Evolutionary conservation across 192 early-diverging fungal genomes (phyloP), one percentile per base, ranked within the genome.

Genomic region (Helicostylum pulchrum): DNA sequence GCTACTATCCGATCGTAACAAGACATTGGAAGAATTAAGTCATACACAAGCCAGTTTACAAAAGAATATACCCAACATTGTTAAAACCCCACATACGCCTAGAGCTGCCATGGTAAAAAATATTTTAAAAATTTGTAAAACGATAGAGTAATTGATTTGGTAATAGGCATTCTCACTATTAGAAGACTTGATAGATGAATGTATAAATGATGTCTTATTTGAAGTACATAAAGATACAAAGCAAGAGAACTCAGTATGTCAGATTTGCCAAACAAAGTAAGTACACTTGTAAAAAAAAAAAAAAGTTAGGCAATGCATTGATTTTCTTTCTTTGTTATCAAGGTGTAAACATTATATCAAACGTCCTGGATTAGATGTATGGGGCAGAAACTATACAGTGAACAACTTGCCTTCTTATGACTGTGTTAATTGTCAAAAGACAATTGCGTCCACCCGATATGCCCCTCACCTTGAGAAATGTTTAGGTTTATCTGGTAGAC

Each of bases 391-490:
- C 49, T 84, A 72, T 14, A 80, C 77, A 30, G 65, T 69, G 9
- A 74, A 74, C 30, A 83, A 78, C 31, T 56, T 75, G n/a, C 87
- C 88, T 30, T 80, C 81, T 46, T 91, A 86, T 61, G 85, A 93
- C 47, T 96, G 94, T 68, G 83, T 87, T 31, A 88, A 85, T 73
- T 96, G 94, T 79, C 78, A 87, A 62, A 78, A 81, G 31, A 75
- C 77, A 36, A 92, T 85, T 70, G 89, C 94, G 21, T 88, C 90
- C n/a, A 79, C 84, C 42, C 83, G 94, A 67, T 96, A 93, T 71
- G 94, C 94, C 4, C 84, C 92, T 31, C 94, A 96, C 70, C 80
- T 96, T 46, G 92, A 94, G 79, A 96, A 94, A 66, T 96, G 94
- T 79, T 77, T 96, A 61, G 94, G 94, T 7, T 73, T 96, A 34